Evolutionary conservation across 2,329 filamentous ascomycete species (phyloP), one percentile per base, ranked within the genome.

Genomic region (Laburnicola sp.): DNA sequence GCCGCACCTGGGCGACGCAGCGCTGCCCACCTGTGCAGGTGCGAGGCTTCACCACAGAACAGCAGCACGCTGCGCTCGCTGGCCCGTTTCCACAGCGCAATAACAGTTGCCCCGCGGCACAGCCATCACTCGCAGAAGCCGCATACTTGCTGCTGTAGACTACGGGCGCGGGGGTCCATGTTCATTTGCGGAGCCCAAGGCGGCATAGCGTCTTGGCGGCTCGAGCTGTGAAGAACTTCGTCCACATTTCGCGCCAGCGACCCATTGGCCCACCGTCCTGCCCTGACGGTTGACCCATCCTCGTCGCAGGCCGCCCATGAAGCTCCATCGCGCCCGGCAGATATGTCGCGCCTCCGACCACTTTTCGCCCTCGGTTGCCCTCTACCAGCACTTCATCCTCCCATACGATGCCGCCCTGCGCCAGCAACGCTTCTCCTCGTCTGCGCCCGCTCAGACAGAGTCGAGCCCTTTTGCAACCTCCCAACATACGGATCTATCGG

Each of bases 361-460:
- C 41, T 72, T 71, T 51, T 60, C 55, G 45, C 66, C 68, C 6
- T 61, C 69, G 10, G 50, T 58, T 41, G 62, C 56, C 26, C 58
- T 73, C 25, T 72, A 66, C 67, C 68, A 69, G 54, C 62, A 71
- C 32, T 72, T 72, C 46, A 52, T 68, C 42, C 48, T 55, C 26
- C 60, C 64, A 9, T 48, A 45, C 32, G 45, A 49, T 45, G 45
- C 42, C 22, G n/a, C 30, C 7, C 34, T 46, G 37, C 51, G 42
- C 36, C 62, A 56, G 21, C 59, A 53, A 39, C 63, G 58, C 36
- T 54, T 56, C 7, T 54, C 51, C 3, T 63, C 62, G 35, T 59
- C 61, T 21, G 54, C 58, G 16, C 48, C 54, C 6, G 48, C 48
- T 25, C 26, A 57, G 5, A 3, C 30, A 27, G 27, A 38, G 22